Evolutionary conservation across 495 filamentous ascomycete species (phyloP), one percentile per base, ranked within the genome.

Genomic region (Daldinia vernicosa): DNA sequence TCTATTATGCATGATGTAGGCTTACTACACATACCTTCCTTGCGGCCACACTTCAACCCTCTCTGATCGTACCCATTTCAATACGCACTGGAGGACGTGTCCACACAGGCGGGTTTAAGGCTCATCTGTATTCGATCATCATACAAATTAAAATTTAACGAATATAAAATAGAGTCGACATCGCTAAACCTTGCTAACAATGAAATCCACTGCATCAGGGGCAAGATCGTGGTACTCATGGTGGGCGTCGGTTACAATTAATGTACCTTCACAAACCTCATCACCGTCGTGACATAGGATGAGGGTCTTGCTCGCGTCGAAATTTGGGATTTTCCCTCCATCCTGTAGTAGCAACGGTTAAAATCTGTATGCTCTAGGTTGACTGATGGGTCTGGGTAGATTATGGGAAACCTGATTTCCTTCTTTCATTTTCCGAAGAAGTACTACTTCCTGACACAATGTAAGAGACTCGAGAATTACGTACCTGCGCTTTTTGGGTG

Each of bases 241-340:
- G 68, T 88, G 85, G 14, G 84, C 76, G 6, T 83, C 73, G 0
- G 78, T 75, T 24, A 87, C 76, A n/a, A 84, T 78, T 52, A 88
- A 68, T 8, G 83, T 84, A 14, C 84, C 85, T 9, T 79, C 68
- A 74, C 86, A 88, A 28, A 88, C 85, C 61, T 83, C 62, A 60
- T 89, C 87, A 3, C 83, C 84, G 28, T 76, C 47, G 24, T 82
- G 81, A 71, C 87, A 89, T 68, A 85, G 83, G 39, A 87, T 83
- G 67, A 84, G 75, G 33, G 78, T 75, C 69, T 83, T 82, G 17
- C 70, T 72, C 6, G 74, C 57, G 30, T 82, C 80, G 66, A 86
- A 86, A 60, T 82, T 81, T 26, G 80, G 78, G 54, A 88, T 81
- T 17, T 77, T 74, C 1, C 83, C 81, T 26, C 74, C 68, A 60